Base-by-base conservation (phyloP, 805 yeast genomes). In the Limtongia smithiae region DNA sequence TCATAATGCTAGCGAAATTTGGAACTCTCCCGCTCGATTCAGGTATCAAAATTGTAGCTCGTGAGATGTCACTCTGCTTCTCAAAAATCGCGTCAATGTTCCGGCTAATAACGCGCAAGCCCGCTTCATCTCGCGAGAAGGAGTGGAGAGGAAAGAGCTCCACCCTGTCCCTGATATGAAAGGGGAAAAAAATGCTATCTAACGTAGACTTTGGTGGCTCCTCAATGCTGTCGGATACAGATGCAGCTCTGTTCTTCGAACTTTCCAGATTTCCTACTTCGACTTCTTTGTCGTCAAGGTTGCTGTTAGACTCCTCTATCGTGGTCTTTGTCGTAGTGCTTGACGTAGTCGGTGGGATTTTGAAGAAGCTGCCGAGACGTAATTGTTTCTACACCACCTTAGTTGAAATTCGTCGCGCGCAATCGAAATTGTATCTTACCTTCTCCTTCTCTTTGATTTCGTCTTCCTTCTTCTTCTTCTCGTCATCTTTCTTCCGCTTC, bases 101-200 rank as follows among this genome's bases (percentile, higher is more conserved):
- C 6, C 3, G 28, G 11, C 39, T 32, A 12, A 27, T 34, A 7
- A 21, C 14, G 11, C 34, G 39, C n/a, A 36, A 30, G 9, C 44
- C 50, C 8, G 35, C 33, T 5, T 15, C 25, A 21, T 37, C 34
- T 2, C 34, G 41, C 7, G 37, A 12, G 41, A 54, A 51, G 11
- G 49, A 43, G 21, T 45, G 50, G 6, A 43, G 28, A 12, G 53
- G 55, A 46, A 40, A 58, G 7, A 65, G 37, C 4, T 48, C 48
- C 5, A 60, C 60, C 40, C 54, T 60, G 1, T 60, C 30, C 43
- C 65, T 65, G 41, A 65, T 54, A 34, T 61, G 64, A 41, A 65
- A 69, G 0, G 70, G 70, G 27, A 66, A 55, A 37, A 69, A 65
- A 6, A 45, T 39, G 7, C 41, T 22, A 28, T 60, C 58, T 53